A percentile compares a stretch with the other conserved stretches of the same genome.
phyloP scores from a whole-genome alignment of 495 filamentous ascomycete genomes.

The Parmelia sp. region DNA sequence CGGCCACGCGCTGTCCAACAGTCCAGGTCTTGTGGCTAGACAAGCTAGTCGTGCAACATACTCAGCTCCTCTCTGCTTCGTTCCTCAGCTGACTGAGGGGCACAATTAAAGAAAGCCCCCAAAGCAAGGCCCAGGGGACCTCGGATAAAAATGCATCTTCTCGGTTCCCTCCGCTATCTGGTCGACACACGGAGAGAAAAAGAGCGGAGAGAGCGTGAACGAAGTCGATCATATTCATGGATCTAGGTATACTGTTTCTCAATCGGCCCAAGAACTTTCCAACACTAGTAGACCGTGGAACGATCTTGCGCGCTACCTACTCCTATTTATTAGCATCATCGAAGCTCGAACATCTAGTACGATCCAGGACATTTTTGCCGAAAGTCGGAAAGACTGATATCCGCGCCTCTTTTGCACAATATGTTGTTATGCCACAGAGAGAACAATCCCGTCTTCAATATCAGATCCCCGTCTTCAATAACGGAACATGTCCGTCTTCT shows the following conservation, averaged over 20 bases:
- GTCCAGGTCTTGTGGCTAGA: too few relatives aligned
- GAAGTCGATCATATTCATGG: not conserved
- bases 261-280: too few relatives aligned
- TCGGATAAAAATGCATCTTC: not conserved
- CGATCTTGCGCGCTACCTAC: not conserved
- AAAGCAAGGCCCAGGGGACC: not conserved
- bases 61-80: too few relatives aligned
- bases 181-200: not conserved
- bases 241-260: not conserved
- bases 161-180: not conserved
- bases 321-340: not conserved
- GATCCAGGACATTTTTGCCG: not conserved
- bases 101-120: not conserved
- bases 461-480: not conserved
- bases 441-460: too few relatives aligned
- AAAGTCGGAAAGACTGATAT: not conserved
- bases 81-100: too few relatives aligned
- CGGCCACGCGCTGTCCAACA: too few relatives aligned
- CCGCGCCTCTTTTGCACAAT: not conserved
- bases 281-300: not conserved
- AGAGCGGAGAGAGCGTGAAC: not conserved
- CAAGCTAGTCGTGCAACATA: too few relatives aligned
- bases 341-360: not conserved
- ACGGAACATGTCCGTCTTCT: too few relatives aligned
- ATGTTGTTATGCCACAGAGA: too few relatives aligned